Conservation (phyloP, 257 asterid species). For the Verbascum thapsus region DNA sequence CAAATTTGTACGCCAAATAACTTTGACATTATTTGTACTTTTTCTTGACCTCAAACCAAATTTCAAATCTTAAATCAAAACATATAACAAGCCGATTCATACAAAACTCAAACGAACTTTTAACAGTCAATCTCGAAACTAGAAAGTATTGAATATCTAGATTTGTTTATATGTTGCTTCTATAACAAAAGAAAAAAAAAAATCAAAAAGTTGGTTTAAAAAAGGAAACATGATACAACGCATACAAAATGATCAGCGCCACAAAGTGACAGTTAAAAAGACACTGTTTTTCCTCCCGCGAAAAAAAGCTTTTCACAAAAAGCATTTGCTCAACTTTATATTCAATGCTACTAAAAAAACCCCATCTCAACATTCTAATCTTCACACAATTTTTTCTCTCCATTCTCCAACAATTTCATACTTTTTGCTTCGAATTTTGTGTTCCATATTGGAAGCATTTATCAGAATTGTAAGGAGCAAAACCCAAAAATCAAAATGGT, state of each 20-base stretch:
- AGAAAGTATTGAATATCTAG: too few species aligned
- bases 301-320: constrained; percentile 51
- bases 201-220: constrained; percentile 27
- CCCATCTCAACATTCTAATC: constrained; percentile 30
- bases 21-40: too few species aligned
- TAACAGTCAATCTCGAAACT: too few species aligned
- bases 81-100: too few species aligned
- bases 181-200: neutral
- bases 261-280: constrained; percentile 71
- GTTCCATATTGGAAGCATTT: constrained; percentile 3
- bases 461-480: neutral
- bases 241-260: constrained; percentile 61
- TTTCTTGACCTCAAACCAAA: too few species aligned
- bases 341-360: constrained; percentile 39
- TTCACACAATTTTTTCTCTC: constrained; percentile 30
- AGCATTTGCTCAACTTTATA: constrained; percentile 47
- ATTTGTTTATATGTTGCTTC: too few species aligned
- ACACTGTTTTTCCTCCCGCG: constrained; percentile 80
- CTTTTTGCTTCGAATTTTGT: constrained; percentile 18
- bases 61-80: too few species aligned
- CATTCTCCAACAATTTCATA: constrained; percentile 31
- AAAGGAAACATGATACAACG: constrained; percentile 25
- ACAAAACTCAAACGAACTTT: too few species aligned
- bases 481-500: constrained; percentile 51
- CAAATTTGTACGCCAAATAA: too few species aligned